Evolutionary conservation across 306 rosid genomes (phyloP).

Genomic region (Albizia julibrissin): DNA sequence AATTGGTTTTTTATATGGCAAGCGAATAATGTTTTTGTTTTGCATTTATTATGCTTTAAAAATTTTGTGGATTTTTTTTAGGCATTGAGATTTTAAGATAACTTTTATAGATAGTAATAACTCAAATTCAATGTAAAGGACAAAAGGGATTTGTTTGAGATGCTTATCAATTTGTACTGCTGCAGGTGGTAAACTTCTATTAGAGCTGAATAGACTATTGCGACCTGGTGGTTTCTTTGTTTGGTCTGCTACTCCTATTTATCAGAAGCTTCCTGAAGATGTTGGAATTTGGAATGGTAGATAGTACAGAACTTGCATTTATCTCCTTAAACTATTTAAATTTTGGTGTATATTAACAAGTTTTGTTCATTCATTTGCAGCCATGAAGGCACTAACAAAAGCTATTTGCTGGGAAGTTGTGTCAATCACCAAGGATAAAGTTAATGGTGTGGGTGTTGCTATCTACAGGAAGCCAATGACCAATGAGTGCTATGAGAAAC

Average conservation of each 20-base stretch:
- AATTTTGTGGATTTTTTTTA: not conserved
- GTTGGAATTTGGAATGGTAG: conserved; percentile 88
- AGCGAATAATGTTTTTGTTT: not conserved
- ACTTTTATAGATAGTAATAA: conserved; percentile 9
- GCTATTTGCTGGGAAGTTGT: conserved; percentile 89
- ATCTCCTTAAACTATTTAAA: conserved; percentile 21
- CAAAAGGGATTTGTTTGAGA: conserved; percentile 19
- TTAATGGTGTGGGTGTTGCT: conserved; percentile 87
- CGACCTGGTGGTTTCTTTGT: conserved; percentile 97
- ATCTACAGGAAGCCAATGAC: conserved; percentile 74
- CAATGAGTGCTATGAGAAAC: conserved; percentile 87
- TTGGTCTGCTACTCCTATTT: conserved; percentile 99
- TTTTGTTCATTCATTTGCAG: conserved; percentile 53
- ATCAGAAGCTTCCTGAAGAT: conserved; percentile 86
- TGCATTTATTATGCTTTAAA: conserved; percentile 10
- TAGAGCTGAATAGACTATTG: conserved; percentile 93
- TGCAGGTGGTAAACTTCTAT: conserved; percentile 97
- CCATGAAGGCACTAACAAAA: conserved; percentile 79
- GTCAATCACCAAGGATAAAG: conserved; percentile 69
- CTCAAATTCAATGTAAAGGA: conserved; percentile 12
- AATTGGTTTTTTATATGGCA: not conserved
- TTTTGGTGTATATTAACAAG: conserved; percentile 15
- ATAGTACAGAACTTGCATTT: conserved; percentile 23
- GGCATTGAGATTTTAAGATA: conserved; percentile 23
- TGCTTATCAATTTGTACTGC: conserved; percentile 34